Conservation (phyloP, 2,329 filamentous ascomycete species). For the Harringtonia lauricola region DNA sequence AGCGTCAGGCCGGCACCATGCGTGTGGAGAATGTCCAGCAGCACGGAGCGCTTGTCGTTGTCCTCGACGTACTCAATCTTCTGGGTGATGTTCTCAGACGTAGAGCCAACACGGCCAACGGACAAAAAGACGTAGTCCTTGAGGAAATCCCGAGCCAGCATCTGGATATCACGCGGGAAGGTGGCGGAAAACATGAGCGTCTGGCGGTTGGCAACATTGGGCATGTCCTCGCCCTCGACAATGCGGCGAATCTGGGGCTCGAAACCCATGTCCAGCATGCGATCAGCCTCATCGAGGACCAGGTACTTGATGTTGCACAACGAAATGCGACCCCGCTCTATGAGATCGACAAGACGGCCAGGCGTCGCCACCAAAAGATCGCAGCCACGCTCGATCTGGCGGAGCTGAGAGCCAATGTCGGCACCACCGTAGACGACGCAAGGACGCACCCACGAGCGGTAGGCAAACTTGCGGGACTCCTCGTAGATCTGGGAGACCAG, state of each 20-base stretch:
- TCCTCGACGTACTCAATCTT: slow-evolving; percentile 97
- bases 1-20: slow-evolving; percentile 80
- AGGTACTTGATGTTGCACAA: slow-evolving; percentile 98
- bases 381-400: slow-evolving; percentile 93
- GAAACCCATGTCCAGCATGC: slow-evolving; percentile 99
- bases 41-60: slow-evolving; percentile 88
- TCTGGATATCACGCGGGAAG: slow-evolving; percentile 98
- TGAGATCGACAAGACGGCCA: slow-evolving; percentile 92
- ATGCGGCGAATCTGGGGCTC: slow-evolving; percentile 98
- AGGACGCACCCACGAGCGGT: slow-evolving; percentile 96
- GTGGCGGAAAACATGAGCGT: slow-evolving; percentile 99
- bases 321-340: slow-evolving; percentile 96
- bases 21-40: slow-evolving; percentile 94
- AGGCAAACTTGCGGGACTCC: slow-evolving; percentile 94
- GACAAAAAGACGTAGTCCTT: slow-evolving; percentile 99
- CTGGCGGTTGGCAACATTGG: slow-evolving; percentile 68
- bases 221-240: slow-evolving; percentile 98
- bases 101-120: slow-evolving; percentile 95
- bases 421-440: slow-evolving; percentile 99
- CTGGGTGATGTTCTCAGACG: slow-evolving; percentile 99
- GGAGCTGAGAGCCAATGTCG: slow-evolving; percentile 95
- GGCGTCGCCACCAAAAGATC: slow-evolving; percentile 95
- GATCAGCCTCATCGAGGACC: slow-evolving; percentile 96
- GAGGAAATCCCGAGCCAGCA: slow-evolving; percentile 96
- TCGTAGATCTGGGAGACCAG: slow-evolving; percentile 98